Conservation (phyloP, 768 basidiomycete species). For the Cytidiella melzeri region DNA sequence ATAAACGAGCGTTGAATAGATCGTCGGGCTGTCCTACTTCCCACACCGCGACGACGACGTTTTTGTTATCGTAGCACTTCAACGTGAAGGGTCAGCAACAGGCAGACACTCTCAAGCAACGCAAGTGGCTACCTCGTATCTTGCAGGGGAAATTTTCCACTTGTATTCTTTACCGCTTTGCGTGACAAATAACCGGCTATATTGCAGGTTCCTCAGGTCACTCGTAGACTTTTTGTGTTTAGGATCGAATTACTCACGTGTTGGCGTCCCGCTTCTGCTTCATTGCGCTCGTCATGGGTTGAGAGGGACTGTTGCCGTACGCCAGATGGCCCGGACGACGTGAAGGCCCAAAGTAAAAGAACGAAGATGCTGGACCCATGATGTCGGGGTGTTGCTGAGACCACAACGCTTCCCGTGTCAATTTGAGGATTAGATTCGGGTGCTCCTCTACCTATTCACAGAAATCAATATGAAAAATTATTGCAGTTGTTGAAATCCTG, state of each 20-base stretch:
- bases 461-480: background rate
- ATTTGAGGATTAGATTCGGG: conserved; percentile 57
- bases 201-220: conserved; percentile 1
- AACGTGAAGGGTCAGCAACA: conserved; percentile 1
- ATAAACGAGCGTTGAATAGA: conserved; percentile 53
- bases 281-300: conserved; percentile 51
- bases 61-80: conserved; percentile 62
- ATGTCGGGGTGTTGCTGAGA: conserved; percentile 59
- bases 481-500: background rate
- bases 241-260: conserved; percentile 39
- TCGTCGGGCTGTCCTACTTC: conserved; percentile 53
- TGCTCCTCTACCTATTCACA: conserved; percentile 41
- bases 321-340: conserved; percentile 55
- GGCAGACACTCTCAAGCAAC: background rate
- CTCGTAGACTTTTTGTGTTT: background rate
- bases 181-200: conserved; percentile 67
- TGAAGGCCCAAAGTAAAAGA: conserved; percentile 68
- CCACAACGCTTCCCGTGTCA: conserved; percentile 64
- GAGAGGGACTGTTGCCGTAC: conserved; percentile 58
- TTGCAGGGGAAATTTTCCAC: conserved; percentile 58
- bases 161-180: conserved; percentile 68
- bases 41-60: conserved; percentile 55
- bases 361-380: conserved; percentile 78
- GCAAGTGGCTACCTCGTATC: conserved; percentile 56
- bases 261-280: conserved; percentile 55